phyloP scores from a whole-genome alignment of 306 rosid genomes.

The Pueraria montana region DNA sequence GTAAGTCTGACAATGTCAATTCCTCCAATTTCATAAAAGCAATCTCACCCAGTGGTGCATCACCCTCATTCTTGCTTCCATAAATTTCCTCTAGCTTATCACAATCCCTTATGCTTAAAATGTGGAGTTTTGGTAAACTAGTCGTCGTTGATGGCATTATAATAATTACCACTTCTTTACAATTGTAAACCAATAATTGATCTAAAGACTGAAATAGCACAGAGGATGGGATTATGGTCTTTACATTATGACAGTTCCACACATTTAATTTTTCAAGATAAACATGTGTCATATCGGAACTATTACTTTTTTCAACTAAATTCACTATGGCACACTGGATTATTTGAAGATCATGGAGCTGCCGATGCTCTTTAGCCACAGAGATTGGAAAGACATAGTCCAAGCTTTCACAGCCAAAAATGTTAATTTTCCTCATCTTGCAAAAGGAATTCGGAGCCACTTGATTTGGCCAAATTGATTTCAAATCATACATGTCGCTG shows the following conservation, averaged over 20 bases:
- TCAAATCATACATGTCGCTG: not conserved
- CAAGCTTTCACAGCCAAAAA: not conserved
- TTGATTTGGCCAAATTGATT: not conserved
- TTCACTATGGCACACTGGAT: too few species aligned
- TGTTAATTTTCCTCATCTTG: not conserved
- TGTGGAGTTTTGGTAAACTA: not conserved
- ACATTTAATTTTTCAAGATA: too few species aligned
- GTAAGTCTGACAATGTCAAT: not conserved
- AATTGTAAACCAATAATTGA: not conserved
- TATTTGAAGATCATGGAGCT: not conserved
- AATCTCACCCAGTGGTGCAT: not conserved
- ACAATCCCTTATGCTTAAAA: not conserved
- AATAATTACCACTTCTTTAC: not conserved
- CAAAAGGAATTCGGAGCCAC: not conserved
- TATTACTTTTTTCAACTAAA: not conserved
- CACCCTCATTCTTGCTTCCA: not conserved
- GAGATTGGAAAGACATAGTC: not conserved
- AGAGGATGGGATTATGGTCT: not conserved
- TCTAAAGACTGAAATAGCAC: not conserved
- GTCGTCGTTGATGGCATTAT: not conserved
- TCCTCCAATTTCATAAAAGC: not conserved
- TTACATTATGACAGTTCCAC: not conserved
- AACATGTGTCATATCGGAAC: not conserved
- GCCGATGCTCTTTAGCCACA: not conserved
- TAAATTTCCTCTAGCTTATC: not conserved